Base-by-base conservation (phyloP, 78 protist genomes). In the Polysphondylium violaceum region DNA sequence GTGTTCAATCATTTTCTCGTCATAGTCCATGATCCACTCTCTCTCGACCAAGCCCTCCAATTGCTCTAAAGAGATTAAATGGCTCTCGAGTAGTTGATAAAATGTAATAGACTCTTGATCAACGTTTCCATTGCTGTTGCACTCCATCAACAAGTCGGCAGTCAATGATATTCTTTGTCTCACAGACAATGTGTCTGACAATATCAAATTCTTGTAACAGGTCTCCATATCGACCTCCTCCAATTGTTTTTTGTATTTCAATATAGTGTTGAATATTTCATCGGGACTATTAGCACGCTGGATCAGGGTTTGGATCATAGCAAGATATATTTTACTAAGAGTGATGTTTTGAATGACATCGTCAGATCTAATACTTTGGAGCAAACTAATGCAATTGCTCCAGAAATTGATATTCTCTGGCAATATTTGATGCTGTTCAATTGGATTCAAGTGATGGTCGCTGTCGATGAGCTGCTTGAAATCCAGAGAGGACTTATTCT, bases 331-430 rank as follows among this genome's bases (percentile, higher is more conserved):
- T 11, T 33, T 67, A 38, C 76, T 74, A 23, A 83, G 29, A 27
- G 91, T 68, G 21, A 68, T 14, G 38, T 55, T 59, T 19, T 83
- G 91, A 31, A 83, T 83, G 6, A 68, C 2, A 53, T 83, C 91
- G 33, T 60, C 68, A 43, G 21, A 0, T 58, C 91, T 35, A 9
- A 83, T 55, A 7, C 29, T 58, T 71, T 63, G 74, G 9, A 83
- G 79, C 4, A 71, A 29, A 59, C 44, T 83, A 60, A 83, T 58
- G 11, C 67, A 9, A 38, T 69, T 83, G 29, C 61, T 35, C 44
- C 68, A 83, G 68, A 83, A 83, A 21, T 51, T n/a, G 3, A 83
- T 58, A 31, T 69, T 69, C 2, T 58, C 67, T 51, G 56, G 72
- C 16, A n/a, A 11, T 4, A 83, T 23, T 7, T 19, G 44, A 12